phyloP scores from a whole-genome alignment of 2,329 filamentous ascomycete genomes.

The Pleoardoris graminearum region DNA sequence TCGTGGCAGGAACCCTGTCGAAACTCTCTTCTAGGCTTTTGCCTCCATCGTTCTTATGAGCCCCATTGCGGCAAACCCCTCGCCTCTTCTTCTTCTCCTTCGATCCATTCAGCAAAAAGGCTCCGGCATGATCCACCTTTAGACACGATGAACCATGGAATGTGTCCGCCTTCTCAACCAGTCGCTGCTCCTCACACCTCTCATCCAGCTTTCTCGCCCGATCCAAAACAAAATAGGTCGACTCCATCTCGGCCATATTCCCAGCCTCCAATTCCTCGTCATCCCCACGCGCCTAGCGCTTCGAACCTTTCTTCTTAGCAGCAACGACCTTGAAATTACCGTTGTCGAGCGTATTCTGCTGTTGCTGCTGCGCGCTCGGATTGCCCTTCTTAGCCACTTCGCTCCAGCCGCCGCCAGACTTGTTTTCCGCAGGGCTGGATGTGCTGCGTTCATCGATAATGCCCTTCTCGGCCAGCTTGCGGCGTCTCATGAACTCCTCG shows the following conservation, averaged over 20 bases:
- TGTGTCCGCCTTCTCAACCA: too few relatives aligned
- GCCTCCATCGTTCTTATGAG: too few relatives aligned
- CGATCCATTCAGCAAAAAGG: too few relatives aligned
- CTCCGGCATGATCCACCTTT: too few relatives aligned
- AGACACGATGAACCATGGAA: too few relatives aligned
- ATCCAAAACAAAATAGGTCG: too few relatives aligned
- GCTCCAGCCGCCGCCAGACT: slow-evolving; percentile 73
- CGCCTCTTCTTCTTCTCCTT: too few relatives aligned
- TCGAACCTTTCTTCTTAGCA: slow-evolving; percentile 79
- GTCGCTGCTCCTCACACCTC: too few relatives aligned
- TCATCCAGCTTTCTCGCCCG: too few relatives aligned
- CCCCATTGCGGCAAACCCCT: too few relatives aligned
- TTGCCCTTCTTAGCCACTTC: slow-evolving; percentile 98
- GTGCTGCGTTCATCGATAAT: slow-evolving; percentile 71
- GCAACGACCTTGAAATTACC: slow-evolving; percentile 88
- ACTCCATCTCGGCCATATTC: not conserved
- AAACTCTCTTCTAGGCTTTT: too few relatives aligned
- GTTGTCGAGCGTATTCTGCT: slow-evolving; percentile 49
- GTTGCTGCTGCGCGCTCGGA: slow-evolving; percentile 50
- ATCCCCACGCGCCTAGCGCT: slow-evolving; percentile 34
- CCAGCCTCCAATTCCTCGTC: not conserved
- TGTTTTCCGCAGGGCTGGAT: slow-evolving; percentile 54
- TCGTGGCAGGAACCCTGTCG: too few relatives aligned
- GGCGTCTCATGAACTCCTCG: slow-evolving; percentile 90
- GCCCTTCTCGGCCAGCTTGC: slow-evolving; percentile 90